Conservation (phyloP, 2,329 filamentous ascomycete species). For the Whalleya microplaca region DNA sequence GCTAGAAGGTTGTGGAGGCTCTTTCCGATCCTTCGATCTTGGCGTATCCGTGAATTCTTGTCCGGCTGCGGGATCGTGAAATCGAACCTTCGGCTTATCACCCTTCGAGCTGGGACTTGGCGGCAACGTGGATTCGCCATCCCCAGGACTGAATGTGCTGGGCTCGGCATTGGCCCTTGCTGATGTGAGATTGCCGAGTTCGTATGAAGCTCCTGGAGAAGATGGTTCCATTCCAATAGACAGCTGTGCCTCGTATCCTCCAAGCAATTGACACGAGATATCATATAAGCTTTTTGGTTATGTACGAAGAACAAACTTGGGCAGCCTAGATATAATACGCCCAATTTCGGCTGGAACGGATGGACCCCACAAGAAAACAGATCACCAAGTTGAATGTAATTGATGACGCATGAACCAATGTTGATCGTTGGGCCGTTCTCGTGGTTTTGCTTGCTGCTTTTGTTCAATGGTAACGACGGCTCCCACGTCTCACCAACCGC, state of each 20-base stretch:
- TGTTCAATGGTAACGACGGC: background rate
- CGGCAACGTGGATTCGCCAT: background rate
- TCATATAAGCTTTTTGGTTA: background rate
- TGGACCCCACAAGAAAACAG: background rate
- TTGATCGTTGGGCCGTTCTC: background rate
- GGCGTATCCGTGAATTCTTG: constrained; percentile 2
- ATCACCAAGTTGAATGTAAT: background rate
- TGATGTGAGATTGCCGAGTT: background rate
- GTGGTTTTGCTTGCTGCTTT: background rate
- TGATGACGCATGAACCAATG: background rate
- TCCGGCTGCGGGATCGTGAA: constrained; percentile 11
- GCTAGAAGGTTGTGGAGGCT: constrained; percentile 4
- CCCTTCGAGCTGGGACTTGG: background rate
- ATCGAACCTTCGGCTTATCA: constrained; percentile 22
- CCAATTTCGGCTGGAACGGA: background rate
- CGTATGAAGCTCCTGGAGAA: background rate
- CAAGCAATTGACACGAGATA: background rate
- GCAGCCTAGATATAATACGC: background rate
- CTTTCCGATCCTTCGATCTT: background rate
- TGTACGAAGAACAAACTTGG: background rate
- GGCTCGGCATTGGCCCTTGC: background rate
- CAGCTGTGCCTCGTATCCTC: background rate
- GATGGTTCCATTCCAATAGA: background rate
- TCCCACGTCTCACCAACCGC: background rate
- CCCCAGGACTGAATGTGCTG: background rate